Evolutionary conservation across 2,329 filamentous ascomycete genomes (phyloP), one percentile per base, ranked within the genome.

Genomic region (Byssochlamys sp.): DNA sequence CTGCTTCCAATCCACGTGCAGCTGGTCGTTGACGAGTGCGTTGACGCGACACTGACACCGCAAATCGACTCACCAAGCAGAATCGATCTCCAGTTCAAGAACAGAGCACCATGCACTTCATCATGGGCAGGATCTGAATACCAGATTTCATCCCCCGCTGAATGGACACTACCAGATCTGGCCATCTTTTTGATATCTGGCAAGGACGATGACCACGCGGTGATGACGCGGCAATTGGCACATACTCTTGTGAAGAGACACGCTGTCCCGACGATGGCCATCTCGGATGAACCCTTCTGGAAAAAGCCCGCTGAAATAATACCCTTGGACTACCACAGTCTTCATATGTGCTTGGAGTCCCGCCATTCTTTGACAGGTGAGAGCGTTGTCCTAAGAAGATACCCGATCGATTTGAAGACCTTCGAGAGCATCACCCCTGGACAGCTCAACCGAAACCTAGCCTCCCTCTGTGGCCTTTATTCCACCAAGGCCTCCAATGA

Each of bases 21-120:
- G 60, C 70, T 80, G 12, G 71, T 77, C 54, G 76, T 80, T 39
- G 76, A 80, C 52, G 76, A 78, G 58, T 79, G 76, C 58, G 61
- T 71, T 48, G 65, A 66, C 25, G 73, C 75, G 24, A 61, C 63
- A 1, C 66, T 65, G 14, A 66, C 66, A n/a, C 51, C 60, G 27
- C 62, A 61, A 14, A 58, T 61, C 5, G 61, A 64, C 53, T 65
- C 63, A 12, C 63, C 70, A 52, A 66, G 64, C 53, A 67, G 69
- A n/a, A 68, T 78, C 52, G 62, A 60, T 14, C 59, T 78, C 52
- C 64, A 61, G 4, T 70, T 77, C 57, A 77, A 76, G 62, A 72
- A 73, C 33, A 67, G 72, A 4, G 67, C 72, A 12, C 54, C 65
- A 19, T 73, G 73, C 56, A 69, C 61, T 2, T 78, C 75, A 11